Conservation (phyloP, 1,284 basidiomycete genomes). For the Leucoagaricus sp. region DNA sequence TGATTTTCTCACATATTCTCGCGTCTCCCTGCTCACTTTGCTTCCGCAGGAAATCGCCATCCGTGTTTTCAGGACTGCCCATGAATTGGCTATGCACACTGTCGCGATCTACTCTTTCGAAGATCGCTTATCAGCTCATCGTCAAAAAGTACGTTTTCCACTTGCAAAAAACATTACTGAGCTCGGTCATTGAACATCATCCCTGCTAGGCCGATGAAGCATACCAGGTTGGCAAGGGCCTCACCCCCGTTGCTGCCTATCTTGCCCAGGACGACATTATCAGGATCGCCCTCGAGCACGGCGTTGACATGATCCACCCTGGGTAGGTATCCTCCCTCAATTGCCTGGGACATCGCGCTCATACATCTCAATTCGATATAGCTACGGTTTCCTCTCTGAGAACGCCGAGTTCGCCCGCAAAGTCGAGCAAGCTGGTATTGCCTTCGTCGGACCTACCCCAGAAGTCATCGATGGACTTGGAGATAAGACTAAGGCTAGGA, state of each 20-base stretch:
- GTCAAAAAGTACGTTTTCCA: slow-evolving; percentile 78
- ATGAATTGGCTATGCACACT: slow-evolving; percentile 99
- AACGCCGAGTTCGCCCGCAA: slow-evolving; percentile 95
- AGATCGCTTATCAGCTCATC: slow-evolving; percentile 95
- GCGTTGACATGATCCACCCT: slow-evolving; percentile 99
- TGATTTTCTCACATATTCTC: slow-evolving; percentile 4
- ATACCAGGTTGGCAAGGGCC: slow-evolving; percentile 95
- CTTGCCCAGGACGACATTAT: slow-evolving; percentile 98
- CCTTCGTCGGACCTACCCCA: slow-evolving; percentile 95
- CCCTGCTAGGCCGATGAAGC: slow-evolving; percentile 88
- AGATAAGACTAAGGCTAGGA: slow-evolving; percentile 98
- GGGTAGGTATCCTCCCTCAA: slow-evolving; percentile 55
- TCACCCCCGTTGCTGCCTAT: slow-evolving; percentile 96
- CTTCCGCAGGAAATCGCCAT: slow-evolving; percentile 92
- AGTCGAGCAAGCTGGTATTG: slow-evolving; percentile 96
- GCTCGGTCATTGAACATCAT: slow-evolving; percentile 9
- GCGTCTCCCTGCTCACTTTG: slow-evolving; percentile 7
- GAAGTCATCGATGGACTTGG: slow-evolving; percentile 98
- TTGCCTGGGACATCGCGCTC: slow-evolving; percentile 8
- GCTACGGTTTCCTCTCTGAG: slow-evolving; percentile 98
- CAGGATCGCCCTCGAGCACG: slow-evolving; percentile 91
- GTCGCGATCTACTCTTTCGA: slow-evolving; percentile 98
- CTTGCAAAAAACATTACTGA: slow-evolving; percentile 8
- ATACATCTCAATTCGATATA: slow-evolving; percentile 30
- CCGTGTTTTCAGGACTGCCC: slow-evolving; percentile 97